Percentiles rank a stretch among this genome's conserved stretches.
phyloP scores from a whole-genome alignment of 208 protist species.

The Trypanosoma cruzi region DNA sequence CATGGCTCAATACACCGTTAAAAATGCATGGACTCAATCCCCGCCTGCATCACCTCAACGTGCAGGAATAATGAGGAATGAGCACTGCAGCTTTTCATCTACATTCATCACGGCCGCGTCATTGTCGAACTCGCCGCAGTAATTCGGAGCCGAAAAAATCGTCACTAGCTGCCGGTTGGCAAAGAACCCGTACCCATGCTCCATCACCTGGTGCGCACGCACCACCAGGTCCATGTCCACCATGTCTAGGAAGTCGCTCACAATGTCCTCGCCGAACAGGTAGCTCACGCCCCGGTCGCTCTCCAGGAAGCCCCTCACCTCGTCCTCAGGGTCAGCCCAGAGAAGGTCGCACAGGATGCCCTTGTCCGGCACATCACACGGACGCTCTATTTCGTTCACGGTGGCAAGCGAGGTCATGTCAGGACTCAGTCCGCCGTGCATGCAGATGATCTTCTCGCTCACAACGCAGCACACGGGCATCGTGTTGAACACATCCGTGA shows the following conservation, averaged over 20 bases:
- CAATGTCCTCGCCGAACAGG: conserved; percentile 98
- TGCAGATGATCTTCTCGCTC: conserved; percentile 99
- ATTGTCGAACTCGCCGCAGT: conserved; percentile 95
- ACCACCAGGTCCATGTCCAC: conserved; percentile 99
- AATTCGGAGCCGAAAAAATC: conserved; percentile 92
- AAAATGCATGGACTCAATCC: no score
- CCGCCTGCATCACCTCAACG: no score
- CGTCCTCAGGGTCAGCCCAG: conserved; percentile 97
- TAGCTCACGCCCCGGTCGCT: conserved; percentile 83
- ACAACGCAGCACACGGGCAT: conserved; percentile 99
- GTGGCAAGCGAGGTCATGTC: conserved; percentile 95
- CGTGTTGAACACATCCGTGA: conserved; percentile 99
- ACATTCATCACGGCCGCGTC: conserved; percentile 98
- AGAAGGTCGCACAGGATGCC: conserved; percentile 98
- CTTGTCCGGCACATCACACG: conserved; percentile 98
- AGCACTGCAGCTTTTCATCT: conserved; percentile 98
- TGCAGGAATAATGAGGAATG: conserved; percentile 93
- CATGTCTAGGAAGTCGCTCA: conserved; percentile 98
- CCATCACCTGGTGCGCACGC: conserved; percentile 98
- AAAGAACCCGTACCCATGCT: conserved; percentile 99
- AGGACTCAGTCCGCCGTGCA: conserved; percentile 98
- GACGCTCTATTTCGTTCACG: conserved; percentile 95
- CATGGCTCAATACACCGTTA: no score
- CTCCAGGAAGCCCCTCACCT: conserved; percentile 93
- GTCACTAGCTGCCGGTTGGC: conserved; percentile 98